Evolutionary conservation across 2,329 filamentous ascomycete species (phyloP).

Genomic region (Ustulina deusta): DNA sequence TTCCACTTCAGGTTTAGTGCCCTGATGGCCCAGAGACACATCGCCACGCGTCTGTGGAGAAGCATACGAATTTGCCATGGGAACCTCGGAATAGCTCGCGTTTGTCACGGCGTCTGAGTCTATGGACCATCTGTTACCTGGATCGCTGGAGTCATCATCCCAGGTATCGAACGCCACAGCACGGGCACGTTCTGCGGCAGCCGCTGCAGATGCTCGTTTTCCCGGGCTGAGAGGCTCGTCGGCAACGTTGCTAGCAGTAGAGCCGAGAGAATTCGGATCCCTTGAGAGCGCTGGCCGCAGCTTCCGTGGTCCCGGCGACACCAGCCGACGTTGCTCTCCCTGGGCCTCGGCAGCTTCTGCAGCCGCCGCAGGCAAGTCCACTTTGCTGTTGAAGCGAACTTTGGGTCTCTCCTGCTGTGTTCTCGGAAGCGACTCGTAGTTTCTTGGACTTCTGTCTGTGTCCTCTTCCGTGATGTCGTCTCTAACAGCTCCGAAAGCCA

Average conservation of each 20-base stretch:
- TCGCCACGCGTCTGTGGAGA: neutral
- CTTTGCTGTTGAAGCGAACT: conserved; percentile 38
- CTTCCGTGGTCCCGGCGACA: conserved; percentile 37
- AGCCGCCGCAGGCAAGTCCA: conserved; percentile 11
- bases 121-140: conserved; percentile 44
- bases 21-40: neutral
- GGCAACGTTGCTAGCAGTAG: conserved; percentile 44
- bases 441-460: neutral
- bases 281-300: conserved; percentile 56
- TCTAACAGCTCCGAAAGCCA: neutral
- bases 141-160: conserved; percentile 39
- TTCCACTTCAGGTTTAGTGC: conserved; percentile 30
- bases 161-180: conserved; percentile 53
- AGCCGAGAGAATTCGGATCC: conserved; percentile 51
- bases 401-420: conserved; percentile 33
- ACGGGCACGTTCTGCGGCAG: conserved; percentile 55
- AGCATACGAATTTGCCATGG: conserved; percentile 13
- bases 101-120: conserved; percentile 34
- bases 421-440: neutral
- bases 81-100: conserved; percentile 27
- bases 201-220: conserved; percentile 48
- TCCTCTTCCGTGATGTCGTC: neutral
- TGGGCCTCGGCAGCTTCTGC: conserved; percentile 15
- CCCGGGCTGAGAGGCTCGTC: conserved; percentile 28
- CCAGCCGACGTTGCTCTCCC: conserved; percentile 19